Conservation (phyloP, 768 basidiomycete genomes). For the Lanmaoa pseudosensibilis region DNA sequence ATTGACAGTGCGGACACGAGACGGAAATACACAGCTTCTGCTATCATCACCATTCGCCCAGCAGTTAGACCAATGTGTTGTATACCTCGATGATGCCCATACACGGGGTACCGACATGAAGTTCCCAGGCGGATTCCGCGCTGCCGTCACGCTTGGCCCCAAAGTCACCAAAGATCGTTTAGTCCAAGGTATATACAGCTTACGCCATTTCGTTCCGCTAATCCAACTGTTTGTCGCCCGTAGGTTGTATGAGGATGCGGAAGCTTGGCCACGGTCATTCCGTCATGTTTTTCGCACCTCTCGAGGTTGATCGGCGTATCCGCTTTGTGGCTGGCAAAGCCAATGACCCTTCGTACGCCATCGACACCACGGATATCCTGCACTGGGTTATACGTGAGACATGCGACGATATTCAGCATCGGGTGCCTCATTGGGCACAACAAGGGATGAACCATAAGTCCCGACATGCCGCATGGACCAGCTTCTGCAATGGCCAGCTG, state of each 20-base stretch:
- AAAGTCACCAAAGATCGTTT: slow-evolving; percentile 40
- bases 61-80: slow-evolving; percentile 36
- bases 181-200: slow-evolving; percentile 30
- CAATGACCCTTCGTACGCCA: background rate
- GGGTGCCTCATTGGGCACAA: slow-evolving; percentile 43
- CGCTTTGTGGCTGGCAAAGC: slow-evolving; percentile 25
- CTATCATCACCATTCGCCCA: slow-evolving; percentile 34
- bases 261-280: slow-evolving; percentile 48
- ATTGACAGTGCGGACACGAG: slow-evolving; percentile 32
- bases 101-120: slow-evolving; percentile 42
- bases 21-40: slow-evolving; percentile 30
- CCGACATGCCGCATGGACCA: slow-evolving; percentile 20
- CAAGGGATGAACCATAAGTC: slow-evolving; percentile 31
- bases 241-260: slow-evolving; percentile 57
- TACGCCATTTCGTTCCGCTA: background rate
- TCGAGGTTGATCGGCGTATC: slow-evolving; percentile 40
- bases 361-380: slow-evolving; percentile 36
- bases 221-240: background rate
- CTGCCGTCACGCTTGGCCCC: slow-evolving; percentile 40
- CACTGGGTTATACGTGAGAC: slow-evolving; percentile 48
- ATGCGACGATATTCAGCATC: slow-evolving; percentile 41
- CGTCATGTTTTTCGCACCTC: slow-evolving; percentile 47
- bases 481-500: background rate
- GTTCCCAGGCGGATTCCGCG: slow-evolving; percentile 34
- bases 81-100: slow-evolving; percentile 43